Evolutionary conservation across 106 monocot species (phyloP), one percentile per base, ranked within the genome.

Genomic region (Allium sativum): DNA sequence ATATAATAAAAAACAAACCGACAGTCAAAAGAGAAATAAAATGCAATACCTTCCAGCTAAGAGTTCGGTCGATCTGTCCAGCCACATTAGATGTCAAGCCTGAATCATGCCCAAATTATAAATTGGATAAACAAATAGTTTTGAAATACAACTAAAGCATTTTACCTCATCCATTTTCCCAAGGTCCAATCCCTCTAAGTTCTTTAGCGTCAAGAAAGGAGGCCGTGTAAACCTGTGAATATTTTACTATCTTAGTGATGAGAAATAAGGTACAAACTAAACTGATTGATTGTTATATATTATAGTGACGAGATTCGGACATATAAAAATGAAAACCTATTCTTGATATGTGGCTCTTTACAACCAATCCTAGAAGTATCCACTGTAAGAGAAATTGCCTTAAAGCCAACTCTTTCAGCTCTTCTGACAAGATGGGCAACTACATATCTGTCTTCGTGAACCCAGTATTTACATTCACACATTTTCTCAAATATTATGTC

Each of bases 361-460:
- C 81, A 78, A 12, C 86, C 86, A 72, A 82, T 78, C 44, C 75
- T 57, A 10, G 86, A 81, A 41, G 81, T 73, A 73, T 86, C 86
- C 8, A 76, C 86, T 40, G 81, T 86, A 48, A 86, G 78, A 40
- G 78, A 81, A 60, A 86, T 78, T 46, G 86, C 86, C 72, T 86
- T 86, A 68, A 82, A 86, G 13, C 81, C 81, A 67, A 81, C 81
- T 62, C 75, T 81, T 74, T 86, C 86, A 70, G 86, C 86, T 72
- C 86, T 86, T 64, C 76, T 74, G 42, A 86, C 81, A 58, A 86
- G 81, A 45, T 86, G 86, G 8, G 71, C 81, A 76, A 82, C 86
- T 21, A 86, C 78, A 64, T 81, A 78, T 70, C 81, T 75, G 58
- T 86, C 81, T 58, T 78, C 81, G 59, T 78, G 76, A 5, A 86